Evolutionary conservation across 495 filamentous ascomycete genomes (phyloP).

Genomic region (Cenococcum geophilum): DNA sequence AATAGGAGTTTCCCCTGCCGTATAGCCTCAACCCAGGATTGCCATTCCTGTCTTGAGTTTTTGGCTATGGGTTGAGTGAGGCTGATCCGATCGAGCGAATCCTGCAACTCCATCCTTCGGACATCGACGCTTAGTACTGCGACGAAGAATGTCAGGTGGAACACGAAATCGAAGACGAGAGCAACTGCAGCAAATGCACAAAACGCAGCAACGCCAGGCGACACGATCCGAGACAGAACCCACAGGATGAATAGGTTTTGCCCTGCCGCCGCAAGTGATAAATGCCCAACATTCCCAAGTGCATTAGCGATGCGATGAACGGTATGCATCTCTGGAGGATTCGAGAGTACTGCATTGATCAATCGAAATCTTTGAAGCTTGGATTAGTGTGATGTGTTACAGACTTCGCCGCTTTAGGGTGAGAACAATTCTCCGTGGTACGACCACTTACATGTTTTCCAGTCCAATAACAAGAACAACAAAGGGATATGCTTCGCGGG

Average conservation of each 20-base stretch:
- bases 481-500: slow-evolving; percentile 54
- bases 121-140: slow-evolving; percentile 70
- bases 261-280: slow-evolving; percentile 53
- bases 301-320: slow-evolving; percentile 57
- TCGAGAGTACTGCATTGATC: slow-evolving; percentile 63
- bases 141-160: slow-evolving; percentile 65
- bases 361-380: slow-evolving; percentile 46
- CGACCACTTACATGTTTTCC: slow-evolving; percentile 53
- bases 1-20: slow-evolving; percentile 47
- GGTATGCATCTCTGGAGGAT: slow-evolving; percentile 54
- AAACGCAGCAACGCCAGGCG: slow-evolving; percentile 58
- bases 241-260: slow-evolving; percentile 57
- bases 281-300: slow-evolving; percentile 60
- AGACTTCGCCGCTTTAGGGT: background rate
- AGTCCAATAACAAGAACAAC: slow-evolving; percentile 65
- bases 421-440: background rate
- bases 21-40: slow-evolving; percentile 47
- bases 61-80: slow-evolving; percentile 18
- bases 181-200: slow-evolving; percentile 65
- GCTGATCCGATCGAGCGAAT: slow-evolving; percentile 43
- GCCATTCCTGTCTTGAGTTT: slow-evolving; percentile 34
- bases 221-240: slow-evolving; percentile 51
- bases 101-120: slow-evolving; percentile 58
- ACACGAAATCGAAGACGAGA: slow-evolving; percentile 62
- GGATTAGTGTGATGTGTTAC: background rate